Evolutionary conservation across 1,139 yeast genomes (phyloP).

Genomic region (Torulaspora globosa): DNA sequence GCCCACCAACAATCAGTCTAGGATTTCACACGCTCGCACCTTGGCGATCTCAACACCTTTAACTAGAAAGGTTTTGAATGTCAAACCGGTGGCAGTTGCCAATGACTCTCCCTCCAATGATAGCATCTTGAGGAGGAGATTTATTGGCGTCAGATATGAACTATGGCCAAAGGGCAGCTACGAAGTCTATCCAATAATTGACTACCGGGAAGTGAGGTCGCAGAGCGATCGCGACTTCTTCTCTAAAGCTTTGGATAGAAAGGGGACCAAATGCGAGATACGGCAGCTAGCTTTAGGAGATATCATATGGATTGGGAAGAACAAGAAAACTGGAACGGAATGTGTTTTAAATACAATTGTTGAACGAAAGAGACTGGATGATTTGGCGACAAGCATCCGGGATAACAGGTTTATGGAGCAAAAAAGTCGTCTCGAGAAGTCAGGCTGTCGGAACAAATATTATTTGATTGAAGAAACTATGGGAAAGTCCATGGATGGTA

Average conservation of each 20-base stretch:
- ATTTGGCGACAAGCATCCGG: constrained; percentile 71
- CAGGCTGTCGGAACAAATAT: constrained; percentile 63
- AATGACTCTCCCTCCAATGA: background rate
- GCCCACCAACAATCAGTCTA: constrained; percentile 4
- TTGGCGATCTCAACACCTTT: constrained; percentile 8
- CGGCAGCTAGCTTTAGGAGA: constrained; percentile 78
- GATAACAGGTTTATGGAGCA: constrained; percentile 91
- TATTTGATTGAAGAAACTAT: constrained; percentile 81
- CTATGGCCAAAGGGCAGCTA: constrained; percentile 54
- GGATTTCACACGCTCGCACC: background rate
- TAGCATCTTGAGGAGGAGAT: constrained; percentile 23
- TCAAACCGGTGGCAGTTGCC: background rate
- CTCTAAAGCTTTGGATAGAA: constrained; percentile 46
- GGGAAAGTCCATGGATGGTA: constrained; percentile 43
- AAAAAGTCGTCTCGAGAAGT: constrained; percentile 64
- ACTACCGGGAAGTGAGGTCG: constrained; percentile 74
- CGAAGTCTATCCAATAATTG: constrained; percentile 62
- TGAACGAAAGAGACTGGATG: constrained; percentile 87
- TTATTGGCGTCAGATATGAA: constrained; percentile 33
- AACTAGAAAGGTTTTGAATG: constrained; percentile 3
- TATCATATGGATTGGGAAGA: constrained; percentile 79
- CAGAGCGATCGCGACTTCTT: constrained; percentile 62
- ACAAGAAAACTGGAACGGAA: constrained; percentile 53
- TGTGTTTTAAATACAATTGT: constrained; percentile 75
- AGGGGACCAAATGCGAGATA: constrained; percentile 52